Conservation (phyloP, 345 rosid genomes). For the Pistacia atlantica region DNA sequence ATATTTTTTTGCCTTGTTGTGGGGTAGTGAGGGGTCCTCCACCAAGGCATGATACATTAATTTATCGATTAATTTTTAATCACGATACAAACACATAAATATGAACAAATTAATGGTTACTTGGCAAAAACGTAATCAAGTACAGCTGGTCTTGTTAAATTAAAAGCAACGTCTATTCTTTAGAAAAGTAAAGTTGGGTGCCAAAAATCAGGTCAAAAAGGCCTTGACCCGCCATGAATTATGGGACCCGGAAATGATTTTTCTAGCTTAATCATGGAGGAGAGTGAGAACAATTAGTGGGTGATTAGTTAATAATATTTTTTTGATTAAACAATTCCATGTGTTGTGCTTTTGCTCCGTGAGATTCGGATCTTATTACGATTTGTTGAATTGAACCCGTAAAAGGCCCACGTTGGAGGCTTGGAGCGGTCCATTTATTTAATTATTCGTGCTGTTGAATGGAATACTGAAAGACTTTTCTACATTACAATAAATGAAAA, state of each 20-base stretch:
- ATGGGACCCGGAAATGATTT: slow-evolving; percentile 4
- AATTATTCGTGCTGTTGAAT: neutral
- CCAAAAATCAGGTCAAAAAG: neutral
- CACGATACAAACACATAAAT: neutral
- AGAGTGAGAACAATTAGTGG: neutral
- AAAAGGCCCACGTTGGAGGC: neutral
- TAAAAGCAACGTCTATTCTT: neutral
- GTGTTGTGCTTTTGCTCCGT: neutral
- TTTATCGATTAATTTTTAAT: neutral
- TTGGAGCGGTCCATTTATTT: neutral
- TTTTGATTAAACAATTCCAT: neutral
- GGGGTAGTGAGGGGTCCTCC: neutral
- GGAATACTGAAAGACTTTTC: too few relatives aligned
- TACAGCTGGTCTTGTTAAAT: neutral
- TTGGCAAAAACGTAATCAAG: neutral
- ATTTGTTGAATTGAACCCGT: neutral
- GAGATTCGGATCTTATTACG: neutral
- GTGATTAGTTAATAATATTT: neutral
- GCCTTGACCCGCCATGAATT: neutral
- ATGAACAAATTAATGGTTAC: neutral
- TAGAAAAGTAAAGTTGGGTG: neutral
- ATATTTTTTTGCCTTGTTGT: neutral
- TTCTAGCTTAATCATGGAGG: neutral
- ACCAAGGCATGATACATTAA: neutral
- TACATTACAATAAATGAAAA: too few relatives aligned